phyloP scores from a whole-genome alignment of 2,329 filamentous ascomycete genomes.

The Aspergillus sp. region DNA sequence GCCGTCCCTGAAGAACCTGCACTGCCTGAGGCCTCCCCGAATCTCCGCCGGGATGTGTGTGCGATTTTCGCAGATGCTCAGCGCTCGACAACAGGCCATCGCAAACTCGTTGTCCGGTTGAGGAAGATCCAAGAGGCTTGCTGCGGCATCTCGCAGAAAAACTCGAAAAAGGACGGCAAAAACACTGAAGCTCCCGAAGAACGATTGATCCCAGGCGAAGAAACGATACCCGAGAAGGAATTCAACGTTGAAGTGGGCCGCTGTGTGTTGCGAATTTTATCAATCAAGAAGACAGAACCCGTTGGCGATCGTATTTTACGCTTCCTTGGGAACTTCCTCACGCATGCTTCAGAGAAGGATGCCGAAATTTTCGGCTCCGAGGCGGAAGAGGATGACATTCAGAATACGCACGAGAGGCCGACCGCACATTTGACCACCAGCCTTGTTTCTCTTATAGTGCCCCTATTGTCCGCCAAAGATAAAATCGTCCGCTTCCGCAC shows the following conservation, averaged over 20 bases:
- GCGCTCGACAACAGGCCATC: conserved; percentile 81
- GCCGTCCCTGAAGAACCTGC: conserved; percentile 64
- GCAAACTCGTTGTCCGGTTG: conserved; percentile 83
- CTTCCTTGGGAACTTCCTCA: conserved; percentile 85
- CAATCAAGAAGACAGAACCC: conserved; percentile 86
- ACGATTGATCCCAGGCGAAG: conserved; percentile 46
- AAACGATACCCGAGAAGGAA: conserved; percentile 77
- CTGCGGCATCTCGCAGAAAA: conserved; percentile 54
- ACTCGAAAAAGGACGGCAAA: conserved; percentile 32
- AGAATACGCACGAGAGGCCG: conserved; percentile 76
- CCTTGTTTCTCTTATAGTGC: conserved; percentile 71
- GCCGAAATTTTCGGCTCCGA: conserved; percentile 63
- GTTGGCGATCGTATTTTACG: conserved; percentile 82
- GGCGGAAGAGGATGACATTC: conserved; percentile 65
- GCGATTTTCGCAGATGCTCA: conserved; percentile 78
- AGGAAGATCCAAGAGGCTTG: conserved; percentile 90
- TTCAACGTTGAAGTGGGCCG: conserved; percentile 85
- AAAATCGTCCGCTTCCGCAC: conserved; percentile 88
- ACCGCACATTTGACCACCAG: conserved; percentile 74
- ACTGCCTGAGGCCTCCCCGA: conserved; percentile 42
- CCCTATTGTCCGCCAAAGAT: conserved; percentile 81
- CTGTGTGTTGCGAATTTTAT: conserved; percentile 77
- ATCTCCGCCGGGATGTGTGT: conserved; percentile 72
- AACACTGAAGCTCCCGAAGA: conserved; percentile 55
- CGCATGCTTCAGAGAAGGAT: conserved; percentile 66